Base-by-base conservation (phyloP, 805 yeast species). In the Pichia cephalocereana region DNA sequence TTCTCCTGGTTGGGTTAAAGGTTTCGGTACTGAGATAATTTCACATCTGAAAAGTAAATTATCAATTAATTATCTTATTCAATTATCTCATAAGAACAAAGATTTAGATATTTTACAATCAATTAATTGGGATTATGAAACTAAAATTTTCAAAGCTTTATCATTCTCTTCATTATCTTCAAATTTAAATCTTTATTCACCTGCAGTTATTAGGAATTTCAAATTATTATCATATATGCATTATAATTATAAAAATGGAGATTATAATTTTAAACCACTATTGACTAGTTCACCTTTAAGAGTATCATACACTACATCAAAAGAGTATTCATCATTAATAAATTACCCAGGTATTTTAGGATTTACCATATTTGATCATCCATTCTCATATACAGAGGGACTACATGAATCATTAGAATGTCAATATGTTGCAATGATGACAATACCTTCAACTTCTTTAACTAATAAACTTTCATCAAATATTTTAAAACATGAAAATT, bases 1-100 rank as follows among this genome's bases (percentile, higher is more conserved):
- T 57, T 77, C 90, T 1, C 91, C 96, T 0, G 96, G 96, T 0
- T 89, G 96, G 96, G 76, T 88, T 31, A 86, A 85, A 63, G 97
- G 96, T 0, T 80, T 79, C 52, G 97, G 97, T 0, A 70, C 82
- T 15, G 82, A 79, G 43, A 65, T 89, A 9, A 68, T 86, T n/a
- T 69, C 64, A 15, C 66, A 71, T 28, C 64, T 84, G 2, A 68
- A 80, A 2, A 51, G 56, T 0, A 50, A 62, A 10, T 62, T 76
- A 2, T 64, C 69, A 27, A 86, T 95, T 0, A 74, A 82, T 0
- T 72, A 76, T 51, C 60, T 86, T 26, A 62, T 85, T 0, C 74
- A 80, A 47, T 58, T 89, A 48, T 76, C 79, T 32, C 61, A 71
- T n/a, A 41, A 44, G 9, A 15, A 43, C 1, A 41, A 40, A 37